Evolutionary conservation across 371 early-diverging fungal species (phyloP).

Genomic region (Lichtheimia ramosa): DNA sequence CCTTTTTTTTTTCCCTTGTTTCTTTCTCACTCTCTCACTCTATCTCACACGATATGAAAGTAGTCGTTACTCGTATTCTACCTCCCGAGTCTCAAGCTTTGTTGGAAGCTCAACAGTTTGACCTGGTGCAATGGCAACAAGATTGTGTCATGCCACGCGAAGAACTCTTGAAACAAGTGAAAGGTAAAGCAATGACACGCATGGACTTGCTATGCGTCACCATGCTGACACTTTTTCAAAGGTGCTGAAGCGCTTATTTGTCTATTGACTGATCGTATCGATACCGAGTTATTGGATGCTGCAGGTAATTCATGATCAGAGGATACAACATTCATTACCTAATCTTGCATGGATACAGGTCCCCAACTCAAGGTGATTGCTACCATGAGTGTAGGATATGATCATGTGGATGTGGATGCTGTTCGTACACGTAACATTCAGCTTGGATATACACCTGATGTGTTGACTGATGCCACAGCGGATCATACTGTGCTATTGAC

Average conservation of each 20-base stretch:
- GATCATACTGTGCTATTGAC: constrained; percentile 76
- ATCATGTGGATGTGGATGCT: constrained; percentile 71
- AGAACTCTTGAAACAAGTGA: constrained; percentile 22
- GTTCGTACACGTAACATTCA: constrained; percentile 48
- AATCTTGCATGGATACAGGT: constrained; percentile 24
- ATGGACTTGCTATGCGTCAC: background rate
- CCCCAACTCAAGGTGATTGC: constrained; percentile 63
- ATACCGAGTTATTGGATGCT: constrained; percentile 64
- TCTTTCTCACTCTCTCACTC: too few species aligned
- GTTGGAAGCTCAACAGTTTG: constrained; percentile 24
- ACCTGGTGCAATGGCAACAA: constrained; percentile 40
- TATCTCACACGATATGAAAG: constrained; percentile 12
- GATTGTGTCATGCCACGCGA: constrained; percentile 39
- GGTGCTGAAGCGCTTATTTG: constrained; percentile 69
- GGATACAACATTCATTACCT: background rate
- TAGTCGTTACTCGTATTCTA: constrained; percentile 39
- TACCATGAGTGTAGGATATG: constrained; percentile 82
- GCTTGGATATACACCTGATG: constrained; percentile 87
- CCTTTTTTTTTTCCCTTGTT: too few species aligned
- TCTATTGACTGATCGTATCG: constrained; percentile 73
- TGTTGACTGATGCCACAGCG: constrained; percentile 87
- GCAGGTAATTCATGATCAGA: constrained; percentile 37
- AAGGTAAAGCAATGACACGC: constrained; percentile 15
- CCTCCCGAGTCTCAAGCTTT: constrained; percentile 38
- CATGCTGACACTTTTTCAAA: background rate